phyloP scores from a whole-genome alignment of 495 filamentous ascomycete species.

The Aspergillus nanangensis region DNA sequence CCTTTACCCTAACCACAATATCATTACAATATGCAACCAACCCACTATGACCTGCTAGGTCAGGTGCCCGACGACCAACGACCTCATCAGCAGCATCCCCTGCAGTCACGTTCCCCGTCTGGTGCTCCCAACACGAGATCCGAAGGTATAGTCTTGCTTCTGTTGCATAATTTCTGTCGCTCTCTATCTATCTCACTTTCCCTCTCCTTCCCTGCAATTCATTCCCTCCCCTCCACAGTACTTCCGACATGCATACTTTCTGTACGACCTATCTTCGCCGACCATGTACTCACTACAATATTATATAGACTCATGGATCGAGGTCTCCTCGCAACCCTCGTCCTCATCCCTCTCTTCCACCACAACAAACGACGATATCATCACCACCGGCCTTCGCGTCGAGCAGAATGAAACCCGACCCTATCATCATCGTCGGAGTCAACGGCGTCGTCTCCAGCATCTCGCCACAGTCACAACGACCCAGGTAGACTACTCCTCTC shows the following conservation, averaged over 20 bases:
- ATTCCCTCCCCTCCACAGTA: slow-evolving; percentile 5
- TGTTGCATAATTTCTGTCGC: slow-evolving; percentile 14
- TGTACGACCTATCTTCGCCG: no score
- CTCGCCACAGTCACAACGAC: slow-evolving; percentile 39
- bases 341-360: slow-evolving; percentile 84
- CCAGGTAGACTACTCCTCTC: slow-evolving; percentile 45
- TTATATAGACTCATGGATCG: slow-evolving; percentile 90
- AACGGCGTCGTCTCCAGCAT: slow-evolving; percentile 51
- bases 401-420: slow-evolving; percentile 42
- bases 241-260: slow-evolving; percentile 19
- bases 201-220: slow-evolving; percentile 10
- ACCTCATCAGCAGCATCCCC: slow-evolving; percentile 28
- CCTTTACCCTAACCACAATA: no score
- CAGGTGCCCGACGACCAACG: slow-evolving; percentile 38
- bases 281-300: slow-evolving; percentile 51
- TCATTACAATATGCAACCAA: slow-evolving; percentile 42
- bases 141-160: slow-evolving; percentile 36
- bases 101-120: slow-evolving; percentile 32
- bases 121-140: slow-evolving; percentile 39
- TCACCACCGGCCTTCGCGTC: slow-evolving; percentile 78
- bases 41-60: slow-evolving; percentile 42
- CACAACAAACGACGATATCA: slow-evolving; percentile 73
- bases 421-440: slow-evolving; percentile 42
- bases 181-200: slow-evolving; percentile 13
- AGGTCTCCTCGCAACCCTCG: slow-evolving; percentile 88